Evolutionary conservation across 2,329 filamentous ascomycete genomes (phyloP).

Genomic region (Clonostachys byssicola): DNA sequence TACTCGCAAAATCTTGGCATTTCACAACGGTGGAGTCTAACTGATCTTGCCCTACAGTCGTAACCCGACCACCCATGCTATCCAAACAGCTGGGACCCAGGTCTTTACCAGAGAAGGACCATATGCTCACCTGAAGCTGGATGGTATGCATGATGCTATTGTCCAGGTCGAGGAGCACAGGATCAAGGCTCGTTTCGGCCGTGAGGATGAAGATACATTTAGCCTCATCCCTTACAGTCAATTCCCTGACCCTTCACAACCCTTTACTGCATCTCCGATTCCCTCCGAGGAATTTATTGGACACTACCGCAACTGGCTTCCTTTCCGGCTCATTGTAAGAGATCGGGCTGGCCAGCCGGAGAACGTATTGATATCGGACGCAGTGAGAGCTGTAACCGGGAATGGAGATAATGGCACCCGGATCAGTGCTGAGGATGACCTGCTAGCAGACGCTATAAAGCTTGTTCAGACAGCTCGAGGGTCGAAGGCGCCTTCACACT

Average conservation of each 20-base stretch:
- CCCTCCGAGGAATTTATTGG: background rate
- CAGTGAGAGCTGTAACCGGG: slow-evolving; percentile 18
- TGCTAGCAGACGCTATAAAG: slow-evolving; percentile 15
- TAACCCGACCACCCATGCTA: background rate
- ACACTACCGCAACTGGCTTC: slow-evolving; percentile 3
- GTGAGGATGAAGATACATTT: background rate
- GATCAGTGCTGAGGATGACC: slow-evolving; percentile 17
- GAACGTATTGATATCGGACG: background rate
- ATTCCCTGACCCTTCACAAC: background rate
- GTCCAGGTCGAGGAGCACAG: slow-evolving; percentile 18
- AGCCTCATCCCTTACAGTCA: background rate
- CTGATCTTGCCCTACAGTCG: background rate
- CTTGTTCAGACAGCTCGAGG: slow-evolving; percentile 14
- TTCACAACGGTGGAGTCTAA: no score
- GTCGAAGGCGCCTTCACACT: slow-evolving; percentile 8
- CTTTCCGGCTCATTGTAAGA: background rate
- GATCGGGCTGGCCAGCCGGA: background rate
- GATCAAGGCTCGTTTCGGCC: background rate
- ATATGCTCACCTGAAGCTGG: slow-evolving; percentile 29
- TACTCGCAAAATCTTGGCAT: no score
- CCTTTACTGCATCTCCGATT: background rate
- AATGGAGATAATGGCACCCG: slow-evolving; percentile 18
- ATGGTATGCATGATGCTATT: slow-evolving; percentile 24
- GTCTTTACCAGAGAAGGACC: slow-evolving; percentile 14
- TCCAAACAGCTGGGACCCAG: slow-evolving; percentile 6